phyloP scores from a whole-genome alignment of 352 stramenopile genomes.

The Globisporangium mamillatum region DNA sequence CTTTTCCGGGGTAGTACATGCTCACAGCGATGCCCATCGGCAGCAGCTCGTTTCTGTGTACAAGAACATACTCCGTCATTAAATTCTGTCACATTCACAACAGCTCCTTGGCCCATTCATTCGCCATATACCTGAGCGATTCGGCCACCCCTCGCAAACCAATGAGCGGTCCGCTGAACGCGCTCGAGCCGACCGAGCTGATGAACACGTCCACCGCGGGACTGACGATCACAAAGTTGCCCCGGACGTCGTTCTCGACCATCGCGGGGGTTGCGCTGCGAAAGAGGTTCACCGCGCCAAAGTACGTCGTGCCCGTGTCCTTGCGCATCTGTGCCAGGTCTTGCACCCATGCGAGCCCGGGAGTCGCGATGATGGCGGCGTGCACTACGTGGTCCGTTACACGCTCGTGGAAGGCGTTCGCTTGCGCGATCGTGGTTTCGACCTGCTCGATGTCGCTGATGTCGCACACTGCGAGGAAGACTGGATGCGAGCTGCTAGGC shows the following conservation, averaged over 20 bases:
- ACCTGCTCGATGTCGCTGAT: slow-evolving; percentile 36
- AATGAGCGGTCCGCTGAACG: slow-evolving; percentile 89
- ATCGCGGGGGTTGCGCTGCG: slow-evolving; percentile 59
- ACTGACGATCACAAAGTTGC: slow-evolving; percentile 53
- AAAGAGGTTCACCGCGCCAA: slow-evolving; percentile 51
- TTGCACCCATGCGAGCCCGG: slow-evolving; percentile 58
- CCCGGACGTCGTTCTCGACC: slow-evolving; percentile 39
- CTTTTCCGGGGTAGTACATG: slow-evolving; percentile 14
- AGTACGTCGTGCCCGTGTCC: slow-evolving; percentile 62
- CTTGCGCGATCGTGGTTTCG: slow-evolving; percentile 35
- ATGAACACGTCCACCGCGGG: slow-evolving; percentile 46
- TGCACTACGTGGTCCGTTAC: slow-evolving; percentile 65
- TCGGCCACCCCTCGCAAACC: slow-evolving; percentile 91
- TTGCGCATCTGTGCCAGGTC: slow-evolving; percentile 35
- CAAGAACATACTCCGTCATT: too few species aligned
- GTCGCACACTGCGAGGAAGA: slow-evolving; percentile 47
- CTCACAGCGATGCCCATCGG: slow-evolving; percentile 11
- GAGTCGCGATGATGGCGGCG: slow-evolving; percentile 25
- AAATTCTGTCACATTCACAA: background rate
- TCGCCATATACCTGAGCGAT: slow-evolving; percentile 35
- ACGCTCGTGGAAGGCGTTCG: slow-evolving; percentile 55
- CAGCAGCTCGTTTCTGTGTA: slow-evolving; percentile 11
- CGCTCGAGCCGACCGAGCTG: slow-evolving; percentile 82
- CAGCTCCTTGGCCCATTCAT: too few species aligned
- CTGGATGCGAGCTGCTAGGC: background rate